A percentile compares a stretch with the other conserved stretches of the same genome.
phyloP scores from a whole-genome alignment of 2,329 filamentous ascomycete genomes.

The Fusarium luffae region DNA sequence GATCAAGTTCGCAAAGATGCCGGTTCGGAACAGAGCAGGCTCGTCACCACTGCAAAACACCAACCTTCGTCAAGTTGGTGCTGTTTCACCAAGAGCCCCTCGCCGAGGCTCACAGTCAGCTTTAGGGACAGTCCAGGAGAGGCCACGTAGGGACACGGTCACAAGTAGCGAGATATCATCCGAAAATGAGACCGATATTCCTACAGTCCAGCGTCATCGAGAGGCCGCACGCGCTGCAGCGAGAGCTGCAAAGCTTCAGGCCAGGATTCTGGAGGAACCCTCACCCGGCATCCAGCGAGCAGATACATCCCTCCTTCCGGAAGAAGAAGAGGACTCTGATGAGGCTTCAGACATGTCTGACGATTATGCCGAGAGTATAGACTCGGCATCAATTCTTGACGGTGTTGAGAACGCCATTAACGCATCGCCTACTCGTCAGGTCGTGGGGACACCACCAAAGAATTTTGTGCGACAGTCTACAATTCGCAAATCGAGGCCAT shows the following conservation, averaged over 20 bases:
- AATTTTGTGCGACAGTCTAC: conserved; percentile 72
- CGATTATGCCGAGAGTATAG: conserved; percentile 73
- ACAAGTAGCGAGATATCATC: conserved; percentile 87
- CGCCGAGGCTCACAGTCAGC: conserved; percentile 78
- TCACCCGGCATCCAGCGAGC: conserved; percentile 56
- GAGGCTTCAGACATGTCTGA: conserved; percentile 72
- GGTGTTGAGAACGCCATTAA: conserved; percentile 69
- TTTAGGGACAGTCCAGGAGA: conserved; percentile 75
- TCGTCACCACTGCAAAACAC: conserved; percentile 85
- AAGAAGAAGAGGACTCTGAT: conserved; percentile 70
- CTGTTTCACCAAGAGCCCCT: conserved; percentile 60
- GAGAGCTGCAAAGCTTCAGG: conserved; percentile 51
- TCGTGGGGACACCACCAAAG: conserved; percentile 72
- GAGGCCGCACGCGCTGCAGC: conserved; percentile 70
- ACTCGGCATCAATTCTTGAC: conserved; percentile 77
- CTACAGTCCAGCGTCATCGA: conserved; percentile 71
- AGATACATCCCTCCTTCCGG: conserved; percentile 64
- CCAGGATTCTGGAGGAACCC: conserved; percentile 54
- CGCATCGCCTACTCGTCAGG: conserved; percentile 64
- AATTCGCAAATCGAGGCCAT: conserved; percentile 69
- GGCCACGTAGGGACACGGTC: conserved; percentile 77
- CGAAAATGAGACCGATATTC: conserved; percentile 80
- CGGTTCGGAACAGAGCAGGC: conserved; percentile 83
- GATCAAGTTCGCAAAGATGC: conserved; percentile 97
- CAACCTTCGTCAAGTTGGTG: conserved; percentile 64